Percentiles rank a stretch among this genome's conserved stretches.
Conservation (phyloP, 106 monocot genomes). For the Dendrobium huoshanense region DNA sequence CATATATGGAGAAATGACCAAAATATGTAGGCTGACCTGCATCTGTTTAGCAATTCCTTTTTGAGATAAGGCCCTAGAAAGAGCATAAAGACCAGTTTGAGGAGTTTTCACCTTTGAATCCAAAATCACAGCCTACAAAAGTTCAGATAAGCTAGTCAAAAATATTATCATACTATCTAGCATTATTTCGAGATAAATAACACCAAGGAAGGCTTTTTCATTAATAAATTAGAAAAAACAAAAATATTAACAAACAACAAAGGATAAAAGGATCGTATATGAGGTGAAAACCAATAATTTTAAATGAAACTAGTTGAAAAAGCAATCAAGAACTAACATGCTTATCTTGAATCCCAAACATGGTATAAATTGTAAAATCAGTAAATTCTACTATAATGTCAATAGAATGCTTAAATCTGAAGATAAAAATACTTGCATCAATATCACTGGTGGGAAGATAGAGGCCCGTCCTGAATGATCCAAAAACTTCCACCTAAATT, state of each 20-base stretch:
- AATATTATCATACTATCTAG: conserved; percentile 2
- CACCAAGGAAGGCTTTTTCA: neutral
- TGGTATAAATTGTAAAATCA: neutral
- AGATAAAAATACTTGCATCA: conserved; percentile 56
- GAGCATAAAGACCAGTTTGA: conserved; percentile 80
- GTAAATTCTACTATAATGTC: neutral
- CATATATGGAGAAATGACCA: neutral
- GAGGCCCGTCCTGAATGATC: conserved; percentile 88
- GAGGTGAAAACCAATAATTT: neutral
- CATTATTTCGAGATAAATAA: neutral
- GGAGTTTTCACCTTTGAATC: conserved; percentile 78
- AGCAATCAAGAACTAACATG: neutral
- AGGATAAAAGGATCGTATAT: neutral
- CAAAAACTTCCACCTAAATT: conserved; percentile 88
- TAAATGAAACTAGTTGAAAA: neutral
- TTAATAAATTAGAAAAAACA: neutral
- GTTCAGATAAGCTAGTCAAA: conserved; percentile 1
- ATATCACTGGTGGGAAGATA: conserved; percentile 92
- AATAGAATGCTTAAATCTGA: neutral
- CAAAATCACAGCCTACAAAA: conserved; percentile 74
- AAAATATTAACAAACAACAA: neutral
- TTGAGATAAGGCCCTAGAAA: conserved; percentile 78
- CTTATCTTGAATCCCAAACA: neutral
- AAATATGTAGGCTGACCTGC: conserved; percentile 41
- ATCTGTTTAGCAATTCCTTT: conserved; percentile 61